Conservation (phyloP, 805 yeast species). For the Vanderwaltozyma polyspora region DNA sequence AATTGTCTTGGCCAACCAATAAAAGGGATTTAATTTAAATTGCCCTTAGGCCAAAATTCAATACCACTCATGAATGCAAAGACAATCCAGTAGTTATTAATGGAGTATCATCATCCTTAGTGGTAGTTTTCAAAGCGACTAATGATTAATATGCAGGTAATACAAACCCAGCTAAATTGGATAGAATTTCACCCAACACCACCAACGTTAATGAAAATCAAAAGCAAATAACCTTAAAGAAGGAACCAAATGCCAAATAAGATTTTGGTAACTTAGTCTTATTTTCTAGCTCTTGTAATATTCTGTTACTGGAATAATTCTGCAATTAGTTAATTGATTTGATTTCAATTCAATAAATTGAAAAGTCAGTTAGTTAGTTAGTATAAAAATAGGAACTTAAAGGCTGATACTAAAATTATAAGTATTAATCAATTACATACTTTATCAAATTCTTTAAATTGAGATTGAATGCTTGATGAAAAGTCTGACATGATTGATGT, state of each 20-base stretch:
- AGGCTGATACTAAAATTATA: too few relatives aligned
- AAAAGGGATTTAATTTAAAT: conserved; percentile 94
- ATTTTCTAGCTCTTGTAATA: conserved; percentile 32
- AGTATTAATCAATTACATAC: too few relatives aligned
- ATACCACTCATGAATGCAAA: conserved; percentile 81
- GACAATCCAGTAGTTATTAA: conserved; percentile 98
- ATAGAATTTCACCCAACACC: conserved; percentile 90
- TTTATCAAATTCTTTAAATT: conserved; percentile 36
- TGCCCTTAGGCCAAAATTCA: conserved; percentile 92
- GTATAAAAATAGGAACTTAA: not conserved
- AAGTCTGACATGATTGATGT: conserved; percentile 30
- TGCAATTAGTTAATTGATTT: conserved; percentile 1
- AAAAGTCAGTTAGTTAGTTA: not conserved
- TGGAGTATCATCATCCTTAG: conserved; percentile 69
- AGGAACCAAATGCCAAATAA: conserved; percentile 62
- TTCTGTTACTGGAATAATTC: conserved; percentile 24
- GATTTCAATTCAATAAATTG: not conserved
- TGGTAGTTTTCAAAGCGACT: conserved; percentile 64
- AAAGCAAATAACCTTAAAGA: conserved; percentile 54
- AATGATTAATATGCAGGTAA: conserved; percentile 86
- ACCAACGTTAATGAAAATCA: conserved; percentile 82
- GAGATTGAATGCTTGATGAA: conserved; percentile 35
- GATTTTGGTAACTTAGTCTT: conserved; percentile 63
- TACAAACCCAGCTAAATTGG: conserved; percentile 85
- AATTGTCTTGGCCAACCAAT: conserved; percentile 85